Percentiles rank a stretch among this genome's conserved stretches.
Evolutionary conservation across 2,329 filamentous ascomycete species (phyloP).

Genomic region (Ophioceras dolichostomum): DNA sequence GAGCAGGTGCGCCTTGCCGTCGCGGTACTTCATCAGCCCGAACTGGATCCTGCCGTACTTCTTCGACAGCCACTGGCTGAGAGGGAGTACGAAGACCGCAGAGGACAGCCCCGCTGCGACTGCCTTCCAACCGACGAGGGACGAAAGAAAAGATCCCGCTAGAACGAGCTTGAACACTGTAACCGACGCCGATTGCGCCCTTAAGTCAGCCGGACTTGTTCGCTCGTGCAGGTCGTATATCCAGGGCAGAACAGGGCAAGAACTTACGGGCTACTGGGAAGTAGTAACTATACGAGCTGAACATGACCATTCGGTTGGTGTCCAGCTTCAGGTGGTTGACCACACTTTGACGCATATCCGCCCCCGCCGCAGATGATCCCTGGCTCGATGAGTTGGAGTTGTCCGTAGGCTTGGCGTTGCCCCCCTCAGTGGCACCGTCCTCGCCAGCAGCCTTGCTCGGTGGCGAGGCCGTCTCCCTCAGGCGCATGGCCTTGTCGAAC

Average conservation of each 20-base stretch:
- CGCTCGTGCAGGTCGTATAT: background rate
- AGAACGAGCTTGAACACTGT: slow-evolving; percentile 18
- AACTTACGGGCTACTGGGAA: slow-evolving; percentile 15
- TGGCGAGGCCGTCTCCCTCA: slow-evolving; percentile 17
- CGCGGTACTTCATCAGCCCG: slow-evolving; percentile 21
- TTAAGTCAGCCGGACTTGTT: background rate
- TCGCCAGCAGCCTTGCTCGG: slow-evolving; percentile 4
- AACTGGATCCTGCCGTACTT: slow-evolving; percentile 18
- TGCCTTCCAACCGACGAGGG: slow-evolving; percentile 18
- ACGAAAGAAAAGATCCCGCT: slow-evolving; percentile 16
- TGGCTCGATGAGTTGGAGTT: no score
- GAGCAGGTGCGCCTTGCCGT: slow-evolving; percentile 20
- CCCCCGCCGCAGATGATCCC: no score
- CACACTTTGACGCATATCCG: slow-evolving; percentile 18
- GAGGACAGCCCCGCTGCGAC: slow-evolving; percentile 17
- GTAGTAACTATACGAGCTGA: slow-evolving; percentile 19
- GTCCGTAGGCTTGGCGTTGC: slow-evolving; percentile 4
- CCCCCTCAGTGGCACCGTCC: slow-evolving; percentile 4
- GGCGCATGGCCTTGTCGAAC: slow-evolving; percentile 20
- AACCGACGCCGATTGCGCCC: no score
- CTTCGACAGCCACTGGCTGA: slow-evolving; percentile 16
- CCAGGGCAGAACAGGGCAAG: background rate
- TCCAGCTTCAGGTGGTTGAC: slow-evolving; percentile 24
- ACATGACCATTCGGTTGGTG: slow-evolving; percentile 17
- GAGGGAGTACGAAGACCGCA: slow-evolving; percentile 14